Conservation (phyloP, 1,284 basidiomycete species). For the Cutaneotrichosporon sp. region DNA sequence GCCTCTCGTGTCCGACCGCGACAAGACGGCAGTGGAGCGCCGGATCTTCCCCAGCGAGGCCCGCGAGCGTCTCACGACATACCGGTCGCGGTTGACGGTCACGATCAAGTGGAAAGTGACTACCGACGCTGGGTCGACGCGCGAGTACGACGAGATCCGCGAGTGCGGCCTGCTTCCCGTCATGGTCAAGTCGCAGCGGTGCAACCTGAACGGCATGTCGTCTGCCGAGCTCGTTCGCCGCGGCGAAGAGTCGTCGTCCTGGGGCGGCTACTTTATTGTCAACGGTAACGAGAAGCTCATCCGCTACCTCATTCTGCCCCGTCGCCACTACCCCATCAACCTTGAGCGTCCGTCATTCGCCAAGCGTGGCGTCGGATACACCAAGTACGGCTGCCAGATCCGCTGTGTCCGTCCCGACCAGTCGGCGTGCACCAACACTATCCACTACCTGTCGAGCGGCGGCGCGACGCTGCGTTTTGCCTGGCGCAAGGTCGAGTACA, state of each 20-base stretch:
- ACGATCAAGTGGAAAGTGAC: constrained; percentile 81
- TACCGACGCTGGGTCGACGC: constrained; percentile 54
- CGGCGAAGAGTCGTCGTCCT: constrained; percentile 96
- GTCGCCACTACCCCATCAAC: constrained; percentile 64
- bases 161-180: constrained; percentile 92
- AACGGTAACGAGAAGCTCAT: constrained; percentile 99
- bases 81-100: constrained; percentile 78
- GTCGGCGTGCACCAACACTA: constrained; percentile 85
- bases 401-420: constrained; percentile 90
- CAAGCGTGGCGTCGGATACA: constrained; percentile 92
- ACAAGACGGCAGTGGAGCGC: constrained; percentile 67
- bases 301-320: constrained; percentile 73
- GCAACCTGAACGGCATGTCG: constrained; percentile 79
- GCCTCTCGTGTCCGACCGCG: constrained; percentile 83
- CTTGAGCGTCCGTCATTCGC: constrained; percentile 79
- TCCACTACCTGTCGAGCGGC: constrained; percentile 96
- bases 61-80: constrained; percentile 28
- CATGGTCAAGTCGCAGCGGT: constrained; percentile 97
- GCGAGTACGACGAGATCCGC: constrained; percentile 62
- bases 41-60: constrained; percentile 87
- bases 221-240: constrained; percentile 80
- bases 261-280: constrained; percentile 97
- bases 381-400: constrained; percentile 89
- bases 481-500: constrained; percentile 98
- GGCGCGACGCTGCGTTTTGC: constrained; percentile 92